Base-by-base conservation (phyloP, 2,329 filamentous ascomycete genomes). In the Fusarium continuum region DNA sequence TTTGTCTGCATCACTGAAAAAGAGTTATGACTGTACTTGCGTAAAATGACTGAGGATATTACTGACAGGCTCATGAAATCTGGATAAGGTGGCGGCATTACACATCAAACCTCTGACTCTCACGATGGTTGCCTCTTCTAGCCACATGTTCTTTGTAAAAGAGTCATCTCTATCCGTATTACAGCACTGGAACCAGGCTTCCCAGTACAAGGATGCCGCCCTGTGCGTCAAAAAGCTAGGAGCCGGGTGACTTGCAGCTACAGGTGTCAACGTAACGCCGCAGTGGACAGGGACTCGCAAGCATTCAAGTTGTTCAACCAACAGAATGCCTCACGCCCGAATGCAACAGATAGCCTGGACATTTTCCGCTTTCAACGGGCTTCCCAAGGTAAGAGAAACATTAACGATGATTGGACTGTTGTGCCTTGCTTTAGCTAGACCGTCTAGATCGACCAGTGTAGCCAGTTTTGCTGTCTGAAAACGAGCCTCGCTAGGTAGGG, bases 201-300 rank as follows among this genome's bases (percentile, higher is more conserved):
- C 32, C 41, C 17, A n/a, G 26, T 28, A 14, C 28, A 34, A 26
- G 46, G 41, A 55, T 43, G 35, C 40, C 48, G 60, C 50, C 43
- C 43, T 63, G 48, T 48, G 49, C 58, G 50, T 66, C 63, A 66
- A 49, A n/a, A 57, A 54, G 57, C 43, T 38, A 62, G 31, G 58
- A n/a, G 31, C 43, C 48, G 35, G 55, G 55, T 64, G 61, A 66
- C 58, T 64, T 45, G 62, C 57, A 63, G 55, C 46, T 38, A 29
- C 34, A 31, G 14, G 29, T 20, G 20, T 36, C 31, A 55, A 9
- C 25, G 28, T 32, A 17, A 14, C 28, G 25, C 23, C 52, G 49
- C 13, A 55, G 49, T 17, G 50, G 32, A 23, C 17, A 47, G 19
- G 26, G 34, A 34, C 13, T 55, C 34, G 28, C 26, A 48, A 32